These are phyloP conservation scores for Tetrahymena thermophila DNA, from an alignment of 73 alveolate species.

Conservation along the genomic window DNA sequence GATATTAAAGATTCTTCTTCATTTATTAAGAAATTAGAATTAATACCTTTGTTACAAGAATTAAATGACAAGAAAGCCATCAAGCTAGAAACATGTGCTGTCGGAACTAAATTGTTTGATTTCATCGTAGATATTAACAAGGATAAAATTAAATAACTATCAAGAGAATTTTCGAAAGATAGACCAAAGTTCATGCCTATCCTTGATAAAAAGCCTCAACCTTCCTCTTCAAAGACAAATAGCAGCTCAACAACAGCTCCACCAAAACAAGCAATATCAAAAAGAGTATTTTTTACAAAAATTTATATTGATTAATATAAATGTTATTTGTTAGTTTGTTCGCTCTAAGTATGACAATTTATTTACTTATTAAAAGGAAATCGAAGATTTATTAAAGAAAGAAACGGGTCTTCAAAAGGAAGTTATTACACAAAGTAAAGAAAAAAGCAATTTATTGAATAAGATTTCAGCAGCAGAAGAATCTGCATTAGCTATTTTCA, in stretches of 20 bases:
- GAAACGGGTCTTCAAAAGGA: slow-evolving; percentile 29
- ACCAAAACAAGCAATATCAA: slow-evolving; percentile 29
- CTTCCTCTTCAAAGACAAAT: slow-evolving; percentile 4
- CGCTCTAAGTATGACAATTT: not conserved
- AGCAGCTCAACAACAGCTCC: slow-evolving; percentile 11
- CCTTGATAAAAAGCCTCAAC: slow-evolving; percentile 21
- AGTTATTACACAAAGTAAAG: slow-evolving; percentile 36
- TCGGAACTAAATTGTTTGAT: slow-evolving; percentile 30
- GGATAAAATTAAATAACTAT: slow-evolving; percentile 21
- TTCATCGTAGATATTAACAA: slow-evolving; percentile 14
- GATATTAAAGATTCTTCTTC: slow-evolving; percentile 28
- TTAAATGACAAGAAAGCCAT: slow-evolving; percentile 17
- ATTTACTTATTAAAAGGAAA: not conserved
- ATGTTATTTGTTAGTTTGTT: no score
- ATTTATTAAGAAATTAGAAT: slow-evolving; percentile 27
- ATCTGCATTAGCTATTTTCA: not conserved
- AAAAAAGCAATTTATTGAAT: slow-evolving; percentile 26
- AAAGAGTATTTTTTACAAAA: slow-evolving; percentile 9
- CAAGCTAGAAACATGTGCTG: slow-evolving; percentile 16
- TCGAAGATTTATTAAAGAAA: slow-evolving; percentile 22
- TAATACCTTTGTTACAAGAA: slow-evolving; percentile 19
- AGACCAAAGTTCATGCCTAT: slow-evolving; percentile 34
- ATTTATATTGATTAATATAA: not conserved
- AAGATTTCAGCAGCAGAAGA: not conserved
- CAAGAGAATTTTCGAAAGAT: slow-evolving; percentile 32